Evolutionary conservation across 768 basidiomycete genomes (phyloP), one percentile per base, ranked within the genome.

Genomic region (Mycena rosella): DNA sequence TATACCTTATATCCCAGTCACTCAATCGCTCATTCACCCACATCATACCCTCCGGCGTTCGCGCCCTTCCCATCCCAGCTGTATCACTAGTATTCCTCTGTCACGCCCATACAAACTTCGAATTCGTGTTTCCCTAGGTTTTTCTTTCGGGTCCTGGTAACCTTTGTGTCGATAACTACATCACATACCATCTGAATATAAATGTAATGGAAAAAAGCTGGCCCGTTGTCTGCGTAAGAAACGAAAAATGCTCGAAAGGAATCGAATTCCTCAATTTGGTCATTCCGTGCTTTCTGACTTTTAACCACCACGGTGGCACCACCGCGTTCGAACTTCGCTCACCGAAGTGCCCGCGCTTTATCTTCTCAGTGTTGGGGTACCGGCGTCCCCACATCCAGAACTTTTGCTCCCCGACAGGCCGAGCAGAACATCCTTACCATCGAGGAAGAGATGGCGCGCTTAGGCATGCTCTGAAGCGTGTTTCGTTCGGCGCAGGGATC

Each of bases 1-100:
- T 64, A 64, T 64, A 64, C 63, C 63, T 51, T 58, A 57, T 40
- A 57, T 29, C 56, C 48, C 63, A 24, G 26, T 58, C 56, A 64
- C 17, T 58, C 63, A 24, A 20, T 58, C 56, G 57, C 17, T 58
- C 63, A 42, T 14, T 57, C 53, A 63, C 49, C 48, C 58, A 8
- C 38, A 40, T 40, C 34, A 42, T 42, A 27, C 30, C 53, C 30
- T 44, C 30, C 24, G 22, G 11, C 44, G 18, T 10, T 17, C 14
- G 20, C 26, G 4, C 29, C 26, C 29, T n/a, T 51, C 36, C 44
- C 17, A 52, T 44, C 26, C 55, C 34, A 30, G n/a, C 55, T 64
- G 63, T 64, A 64, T 64, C 30, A 30, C 34, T 64, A 64, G 63
- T 30, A 13, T 38, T 11, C 34, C 20, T 13, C 48, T 57, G 55